phyloP scores from a whole-genome alignment of 805 yeast species.

The Lachancea meyersii region DNA sequence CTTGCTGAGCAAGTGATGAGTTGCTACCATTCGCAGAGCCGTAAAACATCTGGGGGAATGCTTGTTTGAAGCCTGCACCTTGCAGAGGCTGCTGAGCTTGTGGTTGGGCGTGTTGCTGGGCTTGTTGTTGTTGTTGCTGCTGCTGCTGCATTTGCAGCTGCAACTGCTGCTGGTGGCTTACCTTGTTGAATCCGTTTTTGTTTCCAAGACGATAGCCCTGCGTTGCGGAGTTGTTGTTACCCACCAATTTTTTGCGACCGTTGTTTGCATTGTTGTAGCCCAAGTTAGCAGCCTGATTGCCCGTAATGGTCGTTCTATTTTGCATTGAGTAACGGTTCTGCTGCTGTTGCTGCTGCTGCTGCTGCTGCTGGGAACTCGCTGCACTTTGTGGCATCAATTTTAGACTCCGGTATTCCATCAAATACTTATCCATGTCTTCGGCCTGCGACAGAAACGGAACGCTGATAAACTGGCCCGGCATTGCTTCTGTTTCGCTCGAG shows the following conservation, averaged over 20 bases:
- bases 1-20: constrained; percentile 5
- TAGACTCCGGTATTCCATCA: constrained; percentile 23
- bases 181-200: constrained; percentile 12
- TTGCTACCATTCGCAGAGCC: constrained; percentile 11
- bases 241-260: constrained; percentile 7
- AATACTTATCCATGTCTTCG: constrained; percentile 32
- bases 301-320: constrained; percentile 1
- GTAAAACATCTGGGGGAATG: constrained; percentile 8
- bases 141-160: constrained; percentile 2
- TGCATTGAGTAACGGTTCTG: constrained; percentile 8
- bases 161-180: constrained; percentile 8
- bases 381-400: constrained; percentile 17
- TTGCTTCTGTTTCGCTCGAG: constrained; percentile 6
- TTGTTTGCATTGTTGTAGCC: constrained; percentile 3
- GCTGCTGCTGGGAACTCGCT: constrained; percentile 8
- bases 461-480: constrained; percentile 30
- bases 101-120: constrained; percentile 10
- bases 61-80: constrained; percentile 6
- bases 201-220: constrained; percentile 14
- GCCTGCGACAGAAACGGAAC: constrained; percentile 32
- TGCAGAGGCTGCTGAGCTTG: background rate
- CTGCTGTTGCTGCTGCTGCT: constrained; percentile 5
- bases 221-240: background rate
- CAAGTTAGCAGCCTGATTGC: constrained; percentile 6
- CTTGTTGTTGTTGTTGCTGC: constrained; percentile 10